Evolutionary conservation across 768 basidiomycete genomes (phyloP).

Genomic region (Cubamyces lactineus): DNA sequence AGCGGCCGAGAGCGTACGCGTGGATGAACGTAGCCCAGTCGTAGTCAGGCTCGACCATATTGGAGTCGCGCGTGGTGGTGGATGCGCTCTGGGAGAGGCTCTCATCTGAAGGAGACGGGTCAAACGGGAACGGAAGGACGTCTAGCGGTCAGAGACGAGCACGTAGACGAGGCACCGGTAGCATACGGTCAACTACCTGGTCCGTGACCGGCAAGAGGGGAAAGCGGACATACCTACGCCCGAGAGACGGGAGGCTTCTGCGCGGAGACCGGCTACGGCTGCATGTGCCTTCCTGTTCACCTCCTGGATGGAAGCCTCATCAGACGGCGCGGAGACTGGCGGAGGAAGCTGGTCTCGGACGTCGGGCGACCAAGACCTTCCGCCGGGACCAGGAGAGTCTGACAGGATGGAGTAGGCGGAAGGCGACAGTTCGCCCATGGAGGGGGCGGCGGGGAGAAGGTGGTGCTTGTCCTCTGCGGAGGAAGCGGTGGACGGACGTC

Average conservation of each 20-base stretch:
- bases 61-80: conserved; percentile 19
- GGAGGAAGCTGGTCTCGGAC: background rate
- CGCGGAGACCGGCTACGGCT: conserved; percentile 32
- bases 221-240: conserved; percentile 28
- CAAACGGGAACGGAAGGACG: conserved; percentile 33
- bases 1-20: conserved; percentile 77
- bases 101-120: conserved; percentile 34
- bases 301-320: conserved; percentile 28
- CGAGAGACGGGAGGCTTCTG: conserved; percentile 32
- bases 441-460: conserved; percentile 42
- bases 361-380: background rate
- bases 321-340: background rate
- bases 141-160: conserved; percentile 12
- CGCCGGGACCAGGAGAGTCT: background rate
- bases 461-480: conserved; percentile 43
- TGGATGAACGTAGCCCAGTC: conserved; percentile 80
- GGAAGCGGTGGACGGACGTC: conserved; percentile 49
- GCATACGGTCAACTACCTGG: background rate
- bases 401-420: conserved; percentile 14
- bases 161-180: background rate
- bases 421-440: conserved; percentile 24
- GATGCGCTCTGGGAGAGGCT: conserved; percentile 23
- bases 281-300: conserved; percentile 33
- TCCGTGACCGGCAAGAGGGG: background rate
- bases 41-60: conserved; percentile 38